Conservation (phyloP, 164 flowering plant genomes). For the Euptelea pleiosperma region DNA sequence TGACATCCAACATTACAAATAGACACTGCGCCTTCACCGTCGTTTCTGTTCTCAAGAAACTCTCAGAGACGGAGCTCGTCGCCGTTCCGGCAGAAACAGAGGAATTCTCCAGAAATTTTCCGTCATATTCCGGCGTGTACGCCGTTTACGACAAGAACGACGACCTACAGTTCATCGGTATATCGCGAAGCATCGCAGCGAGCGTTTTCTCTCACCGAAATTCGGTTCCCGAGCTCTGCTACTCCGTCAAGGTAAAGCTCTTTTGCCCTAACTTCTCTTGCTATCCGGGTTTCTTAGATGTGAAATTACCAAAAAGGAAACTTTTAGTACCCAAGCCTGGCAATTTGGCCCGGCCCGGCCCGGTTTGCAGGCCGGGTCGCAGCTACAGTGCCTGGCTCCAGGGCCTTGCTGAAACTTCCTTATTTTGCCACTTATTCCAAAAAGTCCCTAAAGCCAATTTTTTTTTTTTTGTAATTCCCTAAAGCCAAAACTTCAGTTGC, state of each 20-base stretch:
- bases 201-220: slow-evolving; percentile 61
- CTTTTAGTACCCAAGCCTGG: no score
- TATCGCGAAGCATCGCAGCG: slow-evolving; percentile 70
- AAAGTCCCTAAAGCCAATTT: no score
- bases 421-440: no score
- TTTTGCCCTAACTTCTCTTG: no score
- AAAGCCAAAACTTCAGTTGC: no score
- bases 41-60: slow-evolving; percentile 47
- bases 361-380: no score
- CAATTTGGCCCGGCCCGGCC: no score
- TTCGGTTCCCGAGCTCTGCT: slow-evolving; percentile 73
- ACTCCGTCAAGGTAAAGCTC: slow-evolving; percentile 64
- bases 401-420: no score
- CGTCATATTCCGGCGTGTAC: slow-evolving; percentile 68
- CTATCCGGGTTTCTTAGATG: no score
- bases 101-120: slow-evolving; percentile 32
- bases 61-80: slow-evolving; percentile 50
- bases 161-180: slow-evolving; percentile 80
- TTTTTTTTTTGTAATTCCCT: no score
- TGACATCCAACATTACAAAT: slow-evolving; percentile 6
- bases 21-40: slow-evolving; percentile 26
- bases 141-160: slow-evolving; percentile 60
- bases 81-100: slow-evolving; percentile 33
- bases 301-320: no score
- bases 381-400: no score